A percentile compares a stretch with the other conserved stretches of the same genome.
These are phyloP conservation scores for Athelia psychrophila DNA, from an alignment of 1,284 basidiomycete genomes.

Conservation along the genomic window DNA sequence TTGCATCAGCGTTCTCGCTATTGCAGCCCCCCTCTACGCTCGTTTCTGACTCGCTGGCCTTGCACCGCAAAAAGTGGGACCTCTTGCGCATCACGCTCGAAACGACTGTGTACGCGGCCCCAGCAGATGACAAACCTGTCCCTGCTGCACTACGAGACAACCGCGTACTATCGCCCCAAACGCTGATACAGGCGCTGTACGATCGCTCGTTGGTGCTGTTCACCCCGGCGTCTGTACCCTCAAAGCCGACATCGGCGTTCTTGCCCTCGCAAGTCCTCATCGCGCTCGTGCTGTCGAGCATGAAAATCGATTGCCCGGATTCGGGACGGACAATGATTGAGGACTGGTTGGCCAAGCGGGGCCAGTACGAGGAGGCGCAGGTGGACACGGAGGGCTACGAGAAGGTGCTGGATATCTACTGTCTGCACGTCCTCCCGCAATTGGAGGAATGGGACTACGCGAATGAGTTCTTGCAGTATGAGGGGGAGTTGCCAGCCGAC, in stretches of 20 bases:
- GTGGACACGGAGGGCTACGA: conserved; percentile 53
- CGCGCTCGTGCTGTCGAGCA: conserved; percentile 64
- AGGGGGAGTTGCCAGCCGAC: conserved; percentile 52
- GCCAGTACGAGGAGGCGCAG: conserved; percentile 26
- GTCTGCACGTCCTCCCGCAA: conserved; percentile 65
- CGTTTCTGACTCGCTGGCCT: conserved; percentile 39
- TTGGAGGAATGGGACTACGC: conserved; percentile 78
- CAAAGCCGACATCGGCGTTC: conserved; percentile 45
- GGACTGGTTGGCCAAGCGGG: conserved; percentile 65
- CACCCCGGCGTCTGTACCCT: conserved; percentile 35
- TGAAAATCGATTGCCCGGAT: conserved; percentile 61
- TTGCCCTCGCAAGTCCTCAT: conserved; percentile 67
- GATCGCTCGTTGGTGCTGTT: conserved; percentile 65
- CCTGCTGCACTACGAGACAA: conserved; percentile 49
- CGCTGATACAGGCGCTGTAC: conserved; percentile 55
- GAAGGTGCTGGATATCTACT: conserved; percentile 73
- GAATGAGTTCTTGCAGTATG: conserved; percentile 68
- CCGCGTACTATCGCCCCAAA: conserved; percentile 54
- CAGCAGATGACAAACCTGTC: conserved; percentile 31
- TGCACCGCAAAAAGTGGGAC: conserved; percentile 76
- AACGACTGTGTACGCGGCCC: conserved; percentile 63
- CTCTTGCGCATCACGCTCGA: conserved; percentile 79
- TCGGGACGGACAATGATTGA: conserved; percentile 65
- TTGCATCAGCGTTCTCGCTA: conserved; percentile 66
- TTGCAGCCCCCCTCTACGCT: conserved; percentile 44